Percentiles rank a stretch among this genome's conserved stretches.
Evolutionary conservation across 2,329 filamentous ascomycete species (phyloP).

Genomic region (Lachnellula subtilissima): DNA sequence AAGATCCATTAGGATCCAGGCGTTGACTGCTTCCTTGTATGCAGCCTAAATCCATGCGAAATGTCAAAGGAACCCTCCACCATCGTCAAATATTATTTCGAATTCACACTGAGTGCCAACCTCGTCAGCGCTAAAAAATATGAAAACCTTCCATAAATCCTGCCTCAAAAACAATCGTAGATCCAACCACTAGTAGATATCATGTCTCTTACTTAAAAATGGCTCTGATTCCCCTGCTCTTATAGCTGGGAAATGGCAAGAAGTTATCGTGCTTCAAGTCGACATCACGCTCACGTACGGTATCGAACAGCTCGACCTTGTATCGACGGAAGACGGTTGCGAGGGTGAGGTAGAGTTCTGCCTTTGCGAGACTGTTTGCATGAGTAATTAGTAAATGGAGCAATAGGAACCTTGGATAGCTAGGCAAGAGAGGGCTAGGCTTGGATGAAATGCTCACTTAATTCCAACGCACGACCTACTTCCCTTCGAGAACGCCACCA

Average conservation of each 20-base stretch:
- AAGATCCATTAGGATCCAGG: too few species aligned
- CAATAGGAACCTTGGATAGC: not conserved
- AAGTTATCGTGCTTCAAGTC: constrained; percentile 18
- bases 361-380: constrained; percentile 16
- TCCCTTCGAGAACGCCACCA: constrained; percentile 21
- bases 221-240: constrained; percentile 17
- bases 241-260: constrained; percentile 7
- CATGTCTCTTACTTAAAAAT: constrained; percentile 7
- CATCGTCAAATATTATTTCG: not conserved
- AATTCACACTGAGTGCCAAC: not conserved
- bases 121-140: not conserved
- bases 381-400: not conserved
- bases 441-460: constrained; percentile 5
- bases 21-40: too few species aligned
- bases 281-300: constrained; percentile 12
- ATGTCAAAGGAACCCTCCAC: not conserved
- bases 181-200: not conserved
- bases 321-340: constrained; percentile 18
- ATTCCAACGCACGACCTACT: constrained; percentile 23
- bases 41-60: not conserved
- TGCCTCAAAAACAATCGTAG: not conserved
- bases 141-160: not conserved
- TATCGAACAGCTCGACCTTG: constrained; percentile 15
- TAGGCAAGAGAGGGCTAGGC: not conserved
- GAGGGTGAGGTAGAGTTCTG: constrained; percentile 18